Base-by-base conservation (phyloP, 768 basidiomycete genomes). In the Lactifluus hygrophoroides region DNA sequence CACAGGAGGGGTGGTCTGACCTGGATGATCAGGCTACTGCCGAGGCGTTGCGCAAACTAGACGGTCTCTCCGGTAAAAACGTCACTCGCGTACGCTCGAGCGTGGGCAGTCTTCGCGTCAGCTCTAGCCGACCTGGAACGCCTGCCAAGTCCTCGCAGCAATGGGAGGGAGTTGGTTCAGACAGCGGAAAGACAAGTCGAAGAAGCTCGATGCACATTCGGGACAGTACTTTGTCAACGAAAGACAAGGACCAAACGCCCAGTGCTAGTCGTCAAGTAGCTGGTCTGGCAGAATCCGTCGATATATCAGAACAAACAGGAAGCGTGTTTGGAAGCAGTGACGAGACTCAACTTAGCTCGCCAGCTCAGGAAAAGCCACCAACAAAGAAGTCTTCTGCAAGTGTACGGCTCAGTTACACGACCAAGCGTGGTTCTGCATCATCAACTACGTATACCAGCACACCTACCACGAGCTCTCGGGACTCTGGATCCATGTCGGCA, bases 21-120 rank as follows among this genome's bases (percentile, higher is more conserved):
- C 77, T 93, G 66, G 87, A 91, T 66, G 91, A 94, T 67, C 85
- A 90, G 65, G 86, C 86, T 16, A 94, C 95, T 7, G 89, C 83
- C 7, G 94, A 95, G 66, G 91, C 92, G 9, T 76, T 99, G 35
- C 82, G 94, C 54, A 96, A 95, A 72, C 73, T 99, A 25, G 95
- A 99, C 66, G 95, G 95, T 0, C 69, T 96, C 11, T 81, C 81
- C 11, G 86, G 86, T 1, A 89, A 87, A 54, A 13, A 57, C 68
- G 84, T 79, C 37, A 82, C 86, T 10, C 81, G 88, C 48, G 82
- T 88, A 11, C 81, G 90, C 25, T 85, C 88, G 3, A 92, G 90
- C 65, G 75, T 90, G 57, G 79, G 72, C 17, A 69, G 68, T 1
- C 64, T 69, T 54, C 69, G 69, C 54, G 58, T 68, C 40, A 90